Evolutionary conservation across 2,329 filamentous ascomycete species (phyloP).

Genomic region (Simplicillium sp.): DNA sequence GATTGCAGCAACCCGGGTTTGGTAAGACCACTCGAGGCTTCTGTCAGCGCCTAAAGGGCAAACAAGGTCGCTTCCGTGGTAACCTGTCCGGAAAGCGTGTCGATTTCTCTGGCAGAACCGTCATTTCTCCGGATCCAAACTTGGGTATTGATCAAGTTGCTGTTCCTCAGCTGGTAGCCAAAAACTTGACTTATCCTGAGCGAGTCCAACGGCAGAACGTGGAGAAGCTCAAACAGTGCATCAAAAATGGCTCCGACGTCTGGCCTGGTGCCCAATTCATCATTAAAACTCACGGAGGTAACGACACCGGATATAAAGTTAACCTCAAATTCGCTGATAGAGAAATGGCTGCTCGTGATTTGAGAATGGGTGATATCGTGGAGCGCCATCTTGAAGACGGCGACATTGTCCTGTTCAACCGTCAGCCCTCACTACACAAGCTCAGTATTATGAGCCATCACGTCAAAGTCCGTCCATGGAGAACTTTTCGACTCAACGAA

Average conservation of each 20-base stretch:
- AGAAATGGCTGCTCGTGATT: constrained; percentile 59
- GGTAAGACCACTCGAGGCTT: constrained; percentile 88
- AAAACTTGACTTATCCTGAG: constrained; percentile 93
- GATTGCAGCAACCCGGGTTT: constrained; percentile 78
- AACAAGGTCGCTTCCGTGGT: constrained; percentile 93
- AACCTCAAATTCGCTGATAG: constrained; percentile 68
- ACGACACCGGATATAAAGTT: constrained; percentile 57
- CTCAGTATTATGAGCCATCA: constrained; percentile 96
- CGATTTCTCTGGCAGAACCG: constrained; percentile 93
- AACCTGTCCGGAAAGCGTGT: constrained; percentile 98
- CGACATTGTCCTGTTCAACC: constrained; percentile 95
- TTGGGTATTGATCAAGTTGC: constrained; percentile 89
- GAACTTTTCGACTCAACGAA: constrained; percentile 93
- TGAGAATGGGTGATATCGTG: constrained; percentile 78
- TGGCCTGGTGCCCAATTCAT: constrained; percentile 88
- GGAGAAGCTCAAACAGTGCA: constrained; percentile 64
- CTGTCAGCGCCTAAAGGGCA: constrained; percentile 91
- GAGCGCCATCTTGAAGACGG: constrained; percentile 92
- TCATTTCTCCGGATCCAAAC: constrained; percentile 96
- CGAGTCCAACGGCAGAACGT: constrained; percentile 78
- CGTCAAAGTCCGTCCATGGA: constrained; percentile 87
- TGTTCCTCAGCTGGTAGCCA: constrained; percentile 83
- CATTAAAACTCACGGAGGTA: constrained; percentile 46
- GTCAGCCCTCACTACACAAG: constrained; percentile 95
- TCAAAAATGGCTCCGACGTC: constrained; percentile 64